Percentiles rank a stretch among this genome's conserved stretches.
These are phyloP conservation scores for Cyamopsis tetragonoloba DNA, from an alignment of 306 rosid genomes.

Conservation along the genomic window DNA sequence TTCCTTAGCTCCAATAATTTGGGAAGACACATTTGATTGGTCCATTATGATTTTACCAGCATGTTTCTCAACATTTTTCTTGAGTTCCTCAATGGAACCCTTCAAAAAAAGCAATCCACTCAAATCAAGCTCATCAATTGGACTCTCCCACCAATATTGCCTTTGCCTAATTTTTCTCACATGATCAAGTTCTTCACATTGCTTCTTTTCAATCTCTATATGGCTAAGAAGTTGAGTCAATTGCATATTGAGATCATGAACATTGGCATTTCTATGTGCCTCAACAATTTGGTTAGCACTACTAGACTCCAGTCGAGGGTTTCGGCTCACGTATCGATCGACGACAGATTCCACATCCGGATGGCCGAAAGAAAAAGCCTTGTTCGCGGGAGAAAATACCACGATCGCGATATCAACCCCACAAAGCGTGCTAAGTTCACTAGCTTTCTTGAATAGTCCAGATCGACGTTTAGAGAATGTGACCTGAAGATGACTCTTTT, in stretches of 20 bases:
- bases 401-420: conserved; percentile 28
- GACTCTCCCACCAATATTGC: conserved; percentile 27
- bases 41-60: conserved; percentile 10
- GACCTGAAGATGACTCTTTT: conserved; percentile 26
- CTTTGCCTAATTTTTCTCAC: conserved; percentile 8
- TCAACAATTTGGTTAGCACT: background rate
- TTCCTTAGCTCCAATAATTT: background rate
- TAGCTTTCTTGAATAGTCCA: conserved; percentile 29
- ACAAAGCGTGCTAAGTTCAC: conserved; percentile 33
- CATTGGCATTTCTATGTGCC: background rate
- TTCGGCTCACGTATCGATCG: background rate
- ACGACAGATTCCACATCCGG: conserved; percentile 28
- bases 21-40: background rate
- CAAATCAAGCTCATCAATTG: conserved; percentile 19
- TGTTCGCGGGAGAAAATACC: conserved; percentile 21
- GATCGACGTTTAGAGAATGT: conserved; percentile 28
- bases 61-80: conserved; percentile 24
- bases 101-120: conserved; percentile 9
- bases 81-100: conserved; percentile 15
- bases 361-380: conserved; percentile 33
- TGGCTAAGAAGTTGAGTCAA: conserved; percentile 1
- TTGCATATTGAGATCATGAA: conserved; percentile 15
- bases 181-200: conserved; percentile 7
- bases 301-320: background rate
- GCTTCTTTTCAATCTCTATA: conserved; percentile 19